A percentile compares a stretch with the other conserved stretches of the same genome.
Conservation (phyloP, 768 basidiomycete species). For the Boletus rubroflammeus region DNA sequence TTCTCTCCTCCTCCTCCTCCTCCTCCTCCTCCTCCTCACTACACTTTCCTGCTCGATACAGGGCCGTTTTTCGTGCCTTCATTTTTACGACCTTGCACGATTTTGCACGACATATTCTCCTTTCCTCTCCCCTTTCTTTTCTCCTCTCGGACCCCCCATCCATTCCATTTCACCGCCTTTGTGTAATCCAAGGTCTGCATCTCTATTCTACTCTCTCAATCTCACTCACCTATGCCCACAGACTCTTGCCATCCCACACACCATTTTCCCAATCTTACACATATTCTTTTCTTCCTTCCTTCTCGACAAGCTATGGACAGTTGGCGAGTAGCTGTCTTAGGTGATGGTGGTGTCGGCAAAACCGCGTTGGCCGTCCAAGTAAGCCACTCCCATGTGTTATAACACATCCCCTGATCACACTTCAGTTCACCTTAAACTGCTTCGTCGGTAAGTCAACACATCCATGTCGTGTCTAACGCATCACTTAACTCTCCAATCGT, state of each 20-base stretch:
- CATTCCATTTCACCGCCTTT: slow-evolving; percentile 30
- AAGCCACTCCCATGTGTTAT: slow-evolving; percentile 24
- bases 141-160: slow-evolving; percentile 23
- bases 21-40: slow-evolving; percentile 21
- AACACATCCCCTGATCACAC: slow-evolving; percentile 11
- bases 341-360: slow-evolving; percentile 97
- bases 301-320: slow-evolving; percentile 67
- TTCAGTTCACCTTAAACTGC: slow-evolving; percentile 92
- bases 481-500: slow-evolving; percentile 17
- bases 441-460: slow-evolving; percentile 74
- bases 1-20: slow-evolving; percentile 24
- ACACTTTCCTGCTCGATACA: slow-evolving; percentile 24
- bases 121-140: slow-evolving; percentile 38
- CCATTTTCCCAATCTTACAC: slow-evolving; percentile 31
- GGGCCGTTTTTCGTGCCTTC: slow-evolving; percentile 31
- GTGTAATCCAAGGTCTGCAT: slow-evolving; percentile 28
- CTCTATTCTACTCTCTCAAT: slow-evolving; percentile 20
- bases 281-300: slow-evolving; percentile 15
- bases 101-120: slow-evolving; percentile 59
- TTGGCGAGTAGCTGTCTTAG: slow-evolving; percentile 94
- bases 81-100: slow-evolving; percentile 65
- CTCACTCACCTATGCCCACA: slow-evolving; percentile 16
- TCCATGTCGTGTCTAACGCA: slow-evolving; percentile 9
- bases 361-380: slow-evolving; percentile 95
- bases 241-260: slow-evolving; percentile 12